Conservation (phyloP, 345 rosid species). For the Noccaea caerulescens region DNA sequence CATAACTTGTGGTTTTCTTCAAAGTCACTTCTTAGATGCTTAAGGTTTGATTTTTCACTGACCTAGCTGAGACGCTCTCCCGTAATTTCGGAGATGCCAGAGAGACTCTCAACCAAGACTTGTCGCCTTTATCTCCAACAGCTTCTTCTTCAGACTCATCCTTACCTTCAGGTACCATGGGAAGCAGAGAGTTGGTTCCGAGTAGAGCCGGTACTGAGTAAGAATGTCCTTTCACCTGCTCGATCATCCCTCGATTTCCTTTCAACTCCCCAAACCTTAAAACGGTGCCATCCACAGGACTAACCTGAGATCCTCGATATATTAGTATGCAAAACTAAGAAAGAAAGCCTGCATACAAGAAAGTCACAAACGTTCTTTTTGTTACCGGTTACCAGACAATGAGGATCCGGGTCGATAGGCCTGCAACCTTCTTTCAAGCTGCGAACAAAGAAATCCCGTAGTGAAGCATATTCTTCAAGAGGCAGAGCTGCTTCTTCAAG, state of each 20-base stretch:
- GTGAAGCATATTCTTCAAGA: slow-evolving; percentile 76
- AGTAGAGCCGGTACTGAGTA: slow-evolving; percentile 88
- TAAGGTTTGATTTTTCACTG: slow-evolving; percentile 21
- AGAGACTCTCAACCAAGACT: slow-evolving; percentile 83
- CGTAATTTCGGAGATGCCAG: slow-evolving; percentile 80
- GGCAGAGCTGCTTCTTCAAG: slow-evolving; percentile 87
- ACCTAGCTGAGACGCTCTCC: slow-evolving; percentile 60
- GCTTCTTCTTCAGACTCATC: slow-evolving; percentile 47
- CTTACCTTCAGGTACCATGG: slow-evolving; percentile 57
- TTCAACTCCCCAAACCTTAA: slow-evolving; percentile 83
- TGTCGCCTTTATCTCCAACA: slow-evolving; percentile 52
- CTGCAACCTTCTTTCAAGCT: slow-evolving; percentile 86
- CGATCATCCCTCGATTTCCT: slow-evolving; percentile 83
- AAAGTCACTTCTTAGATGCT: background rate
- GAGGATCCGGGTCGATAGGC: slow-evolving; percentile 78
- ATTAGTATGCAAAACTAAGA: slow-evolving; percentile 30
- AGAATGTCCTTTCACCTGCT: slow-evolving; percentile 95
- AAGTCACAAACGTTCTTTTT: slow-evolving; percentile 45
- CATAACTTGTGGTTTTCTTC: slow-evolving; percentile 1
- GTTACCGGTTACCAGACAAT: slow-evolving; percentile 97
- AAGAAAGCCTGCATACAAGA: slow-evolving; percentile 26
- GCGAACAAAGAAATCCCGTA: slow-evolving; percentile 88
- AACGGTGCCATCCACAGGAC: slow-evolving; percentile 93
- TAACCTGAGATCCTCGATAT: slow-evolving; percentile 55
- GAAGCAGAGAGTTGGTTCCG: slow-evolving; percentile 73